Conservation (phyloP, 306 rosid species). For the Hippophae gyantsensis region DNA sequence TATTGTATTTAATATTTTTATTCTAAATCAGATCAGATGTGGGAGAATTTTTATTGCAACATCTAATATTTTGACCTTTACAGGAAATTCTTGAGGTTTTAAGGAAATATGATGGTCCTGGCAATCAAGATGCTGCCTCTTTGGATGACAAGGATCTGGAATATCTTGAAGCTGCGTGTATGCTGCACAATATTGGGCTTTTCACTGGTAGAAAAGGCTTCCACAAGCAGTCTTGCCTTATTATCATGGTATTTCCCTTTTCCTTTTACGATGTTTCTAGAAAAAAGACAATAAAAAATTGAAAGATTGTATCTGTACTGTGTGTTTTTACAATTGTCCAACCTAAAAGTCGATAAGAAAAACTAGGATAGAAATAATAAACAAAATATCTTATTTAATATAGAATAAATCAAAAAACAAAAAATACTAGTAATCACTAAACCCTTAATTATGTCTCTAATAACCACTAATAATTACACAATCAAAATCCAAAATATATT, state of each 20-base stretch:
- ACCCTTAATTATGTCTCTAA: no score
- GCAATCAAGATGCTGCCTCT: conserved; percentile 12
- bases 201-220: conserved; percentile 26
- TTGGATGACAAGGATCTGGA: conserved; percentile 28
- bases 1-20: not conserved
- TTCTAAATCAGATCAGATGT: not conserved
- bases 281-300: no score
- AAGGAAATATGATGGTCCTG: conserved; percentile 13
- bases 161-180: conserved; percentile 31
- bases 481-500: no score
- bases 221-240: conserved; percentile 24
- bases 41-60: not conserved
- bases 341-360: no score
- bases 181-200: conserved; percentile 34
- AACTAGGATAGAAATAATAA: no score
- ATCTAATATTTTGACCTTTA: conserved; percentile 5
- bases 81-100: conserved; percentile 32
- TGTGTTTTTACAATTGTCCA: no score
- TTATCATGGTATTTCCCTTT: conserved; percentile 22
- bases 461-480: no score
- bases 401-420: no score
- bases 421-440: no score
- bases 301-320: no score
- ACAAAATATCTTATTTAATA: no score
- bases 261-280: not conserved